Evolutionary conservation across 352 stramenopile genomes (phyloP).

Genomic region (Phytopythium helicoides): DNA sequence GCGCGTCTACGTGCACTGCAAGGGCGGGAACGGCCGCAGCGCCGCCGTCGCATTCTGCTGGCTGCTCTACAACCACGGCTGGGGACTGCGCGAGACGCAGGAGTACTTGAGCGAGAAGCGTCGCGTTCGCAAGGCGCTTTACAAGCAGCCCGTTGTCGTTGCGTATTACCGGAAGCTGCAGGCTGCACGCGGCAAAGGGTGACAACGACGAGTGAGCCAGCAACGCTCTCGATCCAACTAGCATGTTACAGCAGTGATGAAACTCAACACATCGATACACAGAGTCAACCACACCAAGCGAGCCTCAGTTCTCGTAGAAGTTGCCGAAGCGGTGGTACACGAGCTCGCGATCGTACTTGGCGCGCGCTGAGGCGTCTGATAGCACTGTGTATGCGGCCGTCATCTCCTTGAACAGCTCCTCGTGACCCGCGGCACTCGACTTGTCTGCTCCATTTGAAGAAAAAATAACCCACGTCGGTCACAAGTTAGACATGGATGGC

Average conservation of each 20-base stretch:
- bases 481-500: too few species aligned
- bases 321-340: conserved; percentile 56
- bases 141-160: conserved; percentile 85
- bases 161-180: conserved; percentile 71
- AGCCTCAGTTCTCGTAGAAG: conserved; percentile 36
- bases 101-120: conserved; percentile 87
- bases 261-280: conserved; percentile 2
- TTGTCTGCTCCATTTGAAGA: conserved; percentile 49
- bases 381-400: conserved; percentile 83
- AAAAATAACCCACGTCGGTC: not conserved
- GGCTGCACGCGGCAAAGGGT: conserved; percentile 1
- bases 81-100: conserved; percentile 82
- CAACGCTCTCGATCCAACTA: too few species aligned
- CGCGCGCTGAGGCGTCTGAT: conserved; percentile 49
- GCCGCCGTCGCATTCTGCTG: conserved; percentile 92
- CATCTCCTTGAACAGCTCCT: conserved; percentile 85
- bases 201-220: too few species aligned
- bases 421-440: conserved; percentile 53
- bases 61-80: conserved; percentile 72
- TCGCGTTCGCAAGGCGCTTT: conserved; percentile 88
- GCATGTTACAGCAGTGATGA: too few species aligned
- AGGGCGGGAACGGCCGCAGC: conserved; percentile 93
- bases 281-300: not conserved
- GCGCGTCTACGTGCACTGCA: conserved; percentile 96
- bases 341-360: conserved; percentile 76